Percentiles rank a stretch among this genome's conserved stretches.
These are phyloP conservation scores for Cryphonectria radicalis DNA, from an alignment of 2,329 filamentous ascomycete species.

Conservation along the genomic window DNA sequence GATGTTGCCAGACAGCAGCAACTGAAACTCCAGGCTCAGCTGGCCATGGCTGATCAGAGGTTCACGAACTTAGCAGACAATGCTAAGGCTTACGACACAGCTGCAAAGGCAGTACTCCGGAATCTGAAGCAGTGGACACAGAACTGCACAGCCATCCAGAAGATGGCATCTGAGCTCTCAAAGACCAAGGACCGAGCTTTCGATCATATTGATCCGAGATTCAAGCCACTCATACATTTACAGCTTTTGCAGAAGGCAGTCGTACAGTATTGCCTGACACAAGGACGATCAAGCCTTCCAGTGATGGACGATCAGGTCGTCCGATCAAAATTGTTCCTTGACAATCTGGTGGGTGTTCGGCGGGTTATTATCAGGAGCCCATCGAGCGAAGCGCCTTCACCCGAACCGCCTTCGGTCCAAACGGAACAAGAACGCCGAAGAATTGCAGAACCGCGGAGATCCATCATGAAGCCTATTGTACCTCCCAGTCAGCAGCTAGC, in stretches of 20 bases:
- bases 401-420: constrained; percentile 21
- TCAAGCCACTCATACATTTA: constrained; percentile 24
- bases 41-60: constrained; percentile 15
- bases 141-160: constrained; percentile 3
- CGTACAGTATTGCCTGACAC: constrained; percentile 14
- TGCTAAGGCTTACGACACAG: constrained; percentile 16
- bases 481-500: not conserved
- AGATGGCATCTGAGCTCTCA: constrained; percentile 5
- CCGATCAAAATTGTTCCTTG: not conserved
- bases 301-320: too few species aligned
- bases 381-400: constrained; percentile 9
- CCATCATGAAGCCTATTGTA: constrained; percentile 22
- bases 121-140: constrained; percentile 22
- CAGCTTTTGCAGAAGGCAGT: constrained; percentile 23
- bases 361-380: constrained; percentile 27
- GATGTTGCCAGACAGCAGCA: constrained; percentile 4
- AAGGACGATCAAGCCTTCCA: not conserved
- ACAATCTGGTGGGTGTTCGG: constrained; percentile 12
- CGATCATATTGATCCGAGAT: constrained; percentile 11
- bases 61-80: constrained; percentile 17
- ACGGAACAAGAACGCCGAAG: constrained; percentile 24
- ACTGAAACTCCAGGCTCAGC: constrained; percentile 9
- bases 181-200: constrained; percentile 11
- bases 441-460: constrained; percentile 16
- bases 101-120: constrained; percentile 13